Percentiles rank a stretch among this genome's conserved stretches.
Conservation (phyloP, 1,284 basidiomycete species). For the Ganoderma resinaceum region DNA sequence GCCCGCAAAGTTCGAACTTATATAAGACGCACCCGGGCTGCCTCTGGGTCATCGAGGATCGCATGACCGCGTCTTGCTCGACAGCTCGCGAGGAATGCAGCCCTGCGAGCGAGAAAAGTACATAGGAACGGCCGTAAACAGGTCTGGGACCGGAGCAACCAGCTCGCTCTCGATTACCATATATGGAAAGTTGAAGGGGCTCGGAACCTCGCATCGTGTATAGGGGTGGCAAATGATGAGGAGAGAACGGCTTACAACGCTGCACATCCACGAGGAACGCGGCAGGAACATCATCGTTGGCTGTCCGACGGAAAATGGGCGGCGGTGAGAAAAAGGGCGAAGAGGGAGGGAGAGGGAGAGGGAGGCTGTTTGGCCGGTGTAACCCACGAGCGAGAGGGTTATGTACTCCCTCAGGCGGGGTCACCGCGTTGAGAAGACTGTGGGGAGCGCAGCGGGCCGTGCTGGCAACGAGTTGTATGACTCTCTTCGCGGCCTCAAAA, state of each 20-base stretch:
- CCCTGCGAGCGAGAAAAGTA: constrained; percentile 38
- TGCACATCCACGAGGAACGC: constrained; percentile 30
- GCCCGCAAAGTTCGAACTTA: constrained; percentile 42
- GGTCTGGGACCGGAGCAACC: constrained; percentile 25
- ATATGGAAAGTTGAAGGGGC: constrained; percentile 42
- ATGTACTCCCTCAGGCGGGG: constrained; percentile 24
- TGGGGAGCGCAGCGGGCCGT: constrained; percentile 21
- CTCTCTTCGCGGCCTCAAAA: constrained; percentile 27
- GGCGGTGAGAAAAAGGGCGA: constrained; percentile 5
- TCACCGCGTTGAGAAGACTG: constrained; percentile 24
- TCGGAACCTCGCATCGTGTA: constrained; percentile 29
- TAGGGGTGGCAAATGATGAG: constrained; percentile 23
- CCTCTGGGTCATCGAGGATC: constrained; percentile 39
- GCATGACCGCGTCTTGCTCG: constrained; percentile 35
- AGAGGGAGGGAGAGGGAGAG: constrained; percentile 14
- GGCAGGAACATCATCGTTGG: constrained; percentile 28
- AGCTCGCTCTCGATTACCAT: constrained; percentile 34
- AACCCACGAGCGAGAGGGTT: constrained; percentile 25
- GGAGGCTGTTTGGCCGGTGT: constrained; percentile 19
- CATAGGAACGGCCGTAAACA: constrained; percentile 42
- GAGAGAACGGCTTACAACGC: constrained; percentile 24
- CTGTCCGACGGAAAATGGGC: constrained; percentile 25
- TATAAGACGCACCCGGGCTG: constrained; percentile 38
- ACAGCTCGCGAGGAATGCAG: constrained; percentile 31
- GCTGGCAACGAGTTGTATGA: constrained; percentile 29